phyloP scores from a whole-genome alignment of 1,284 basidiomycete species.

The Ceratobasidium sp. region DNA sequence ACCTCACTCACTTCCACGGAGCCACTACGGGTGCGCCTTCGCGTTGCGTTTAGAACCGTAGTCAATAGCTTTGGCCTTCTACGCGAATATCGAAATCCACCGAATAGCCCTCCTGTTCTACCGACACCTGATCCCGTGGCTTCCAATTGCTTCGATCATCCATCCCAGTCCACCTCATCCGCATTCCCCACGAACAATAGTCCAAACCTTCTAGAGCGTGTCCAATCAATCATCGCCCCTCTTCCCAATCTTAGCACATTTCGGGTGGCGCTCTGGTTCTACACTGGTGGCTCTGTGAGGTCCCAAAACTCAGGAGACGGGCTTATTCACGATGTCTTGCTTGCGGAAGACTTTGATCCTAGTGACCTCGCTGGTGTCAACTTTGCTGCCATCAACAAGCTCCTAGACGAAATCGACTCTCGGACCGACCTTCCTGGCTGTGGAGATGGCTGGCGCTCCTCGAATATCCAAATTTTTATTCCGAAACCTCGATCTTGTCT shows the following conservation, averaged over 20 bases:
- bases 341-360: neutral
- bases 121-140: no score
- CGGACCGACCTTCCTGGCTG: neutral
- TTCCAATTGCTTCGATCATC: no score
- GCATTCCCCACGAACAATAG: no score
- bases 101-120: no score
- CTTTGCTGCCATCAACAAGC: constrained; percentile 43
- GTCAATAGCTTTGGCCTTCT: no score
- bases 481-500: neutral
- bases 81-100: no score
- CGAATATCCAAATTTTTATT: neutral
- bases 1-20: no score
- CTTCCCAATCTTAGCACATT: constrained; percentile 10
- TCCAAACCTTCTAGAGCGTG: no score
- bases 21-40: no score
- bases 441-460: neutral
- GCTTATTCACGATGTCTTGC: neutral
- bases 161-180: no score
- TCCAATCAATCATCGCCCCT: constrained; percentile 4
- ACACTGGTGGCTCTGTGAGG: neutral
- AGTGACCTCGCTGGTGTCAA: neutral
- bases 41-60: no score
- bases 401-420: constrained; percentile 47
- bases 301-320: neutral
- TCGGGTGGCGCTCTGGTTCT: constrained; percentile 12